Evolutionary conservation across 1,284 basidiomycete species (phyloP).

Genomic region (Cryptococcus amylolentus): DNA sequence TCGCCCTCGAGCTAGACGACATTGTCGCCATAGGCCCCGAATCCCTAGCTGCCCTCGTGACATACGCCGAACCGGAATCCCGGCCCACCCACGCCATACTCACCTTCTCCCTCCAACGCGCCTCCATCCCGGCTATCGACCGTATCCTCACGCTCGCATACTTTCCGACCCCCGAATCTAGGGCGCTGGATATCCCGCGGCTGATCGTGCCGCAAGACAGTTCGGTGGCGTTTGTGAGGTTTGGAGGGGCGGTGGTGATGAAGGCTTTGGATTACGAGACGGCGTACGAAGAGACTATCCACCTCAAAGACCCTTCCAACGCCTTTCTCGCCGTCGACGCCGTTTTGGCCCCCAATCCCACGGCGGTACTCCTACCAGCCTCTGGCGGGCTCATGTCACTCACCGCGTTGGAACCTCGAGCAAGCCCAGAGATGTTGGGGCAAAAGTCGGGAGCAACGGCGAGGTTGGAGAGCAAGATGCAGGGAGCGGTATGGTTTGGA

Average conservation of each 20-base stretch:
- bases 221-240: slow-evolving; percentile 46
- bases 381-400: slow-evolving; percentile 42
- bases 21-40: slow-evolving; percentile 19
- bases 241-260: slow-evolving; percentile 46
- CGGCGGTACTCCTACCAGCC: slow-evolving; percentile 38
- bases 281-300: slow-evolving; percentile 44
- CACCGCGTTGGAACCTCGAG: slow-evolving; percentile 26
- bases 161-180: slow-evolving; percentile 6
- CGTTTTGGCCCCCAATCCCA: slow-evolving; percentile 18
- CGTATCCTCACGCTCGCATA: not conserved
- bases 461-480: slow-evolving; percentile 53
- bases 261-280: slow-evolving; percentile 31
- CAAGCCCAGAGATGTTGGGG: not conserved
- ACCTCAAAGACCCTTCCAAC: slow-evolving; percentile 42
- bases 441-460: slow-evolving; percentile 27
- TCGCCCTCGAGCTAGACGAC: slow-evolving; percentile 39
- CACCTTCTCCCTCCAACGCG: slow-evolving; percentile 22
- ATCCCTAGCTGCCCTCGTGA: slow-evolving; percentile 39
- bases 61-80: slow-evolving; percentile 27
- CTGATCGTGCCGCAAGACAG: slow-evolving; percentile 37
- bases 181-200: slow-evolving; percentile 46
- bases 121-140: not conserved
- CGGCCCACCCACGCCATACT: slow-evolving; percentile 36
- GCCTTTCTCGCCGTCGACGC: slow-evolving; percentile 36
- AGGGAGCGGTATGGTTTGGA: slow-evolving; percentile 57